Evolutionary conservation across 371 early-diverging fungal species (phyloP).

Genomic region (Sporodiniella umbellata): DNA sequence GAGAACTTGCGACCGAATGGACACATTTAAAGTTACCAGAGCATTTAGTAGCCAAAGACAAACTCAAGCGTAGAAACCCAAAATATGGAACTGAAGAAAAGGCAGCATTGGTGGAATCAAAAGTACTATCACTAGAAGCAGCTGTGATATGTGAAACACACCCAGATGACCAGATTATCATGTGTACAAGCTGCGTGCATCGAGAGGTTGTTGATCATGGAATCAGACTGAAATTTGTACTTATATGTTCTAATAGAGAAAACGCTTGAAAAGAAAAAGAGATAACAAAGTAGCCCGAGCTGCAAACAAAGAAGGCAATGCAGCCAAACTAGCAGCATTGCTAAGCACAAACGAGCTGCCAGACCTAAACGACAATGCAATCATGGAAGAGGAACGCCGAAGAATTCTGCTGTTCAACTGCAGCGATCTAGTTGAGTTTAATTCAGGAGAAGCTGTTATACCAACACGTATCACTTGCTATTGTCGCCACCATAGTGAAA

Average conservation of each 20-base stretch:
- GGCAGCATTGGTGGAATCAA: slow-evolving; percentile 26
- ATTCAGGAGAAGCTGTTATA: slow-evolving; percentile 70
- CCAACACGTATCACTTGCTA: slow-evolving; percentile 83
- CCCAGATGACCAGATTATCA: slow-evolving; percentile 61
- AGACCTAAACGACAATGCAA: slow-evolving; percentile 37
- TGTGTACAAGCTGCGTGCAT: slow-evolving; percentile 73
- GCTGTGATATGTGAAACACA: slow-evolving; percentile 74
- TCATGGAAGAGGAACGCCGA: slow-evolving; percentile 49
- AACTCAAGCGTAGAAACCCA: slow-evolving; percentile 42
- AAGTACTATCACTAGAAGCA: slow-evolving; percentile 56
- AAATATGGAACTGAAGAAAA: slow-evolving; percentile 33
- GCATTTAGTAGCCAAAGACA: slow-evolving; percentile 65
- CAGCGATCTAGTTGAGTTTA: slow-evolving; percentile 68
- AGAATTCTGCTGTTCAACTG: slow-evolving; percentile 71
- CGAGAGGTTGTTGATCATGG: slow-evolving; percentile 50
- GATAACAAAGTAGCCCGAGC: slow-evolving; percentile 52
- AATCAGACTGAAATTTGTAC: neutral
- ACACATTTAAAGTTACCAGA: slow-evolving; percentile 72
- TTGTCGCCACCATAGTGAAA: slow-evolving; percentile 85
- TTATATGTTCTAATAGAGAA: slow-evolving; percentile 30
- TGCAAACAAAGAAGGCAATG: slow-evolving; percentile 48
- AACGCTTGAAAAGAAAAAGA: slow-evolving; percentile 50
- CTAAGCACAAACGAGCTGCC: slow-evolving; percentile 39
- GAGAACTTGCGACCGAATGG: slow-evolving; percentile 65
- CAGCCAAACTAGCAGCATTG: slow-evolving; percentile 45